phyloP scores from a whole-genome alignment of 495 filamentous ascomycete species.

The Lepidopterella palustris region DNA sequence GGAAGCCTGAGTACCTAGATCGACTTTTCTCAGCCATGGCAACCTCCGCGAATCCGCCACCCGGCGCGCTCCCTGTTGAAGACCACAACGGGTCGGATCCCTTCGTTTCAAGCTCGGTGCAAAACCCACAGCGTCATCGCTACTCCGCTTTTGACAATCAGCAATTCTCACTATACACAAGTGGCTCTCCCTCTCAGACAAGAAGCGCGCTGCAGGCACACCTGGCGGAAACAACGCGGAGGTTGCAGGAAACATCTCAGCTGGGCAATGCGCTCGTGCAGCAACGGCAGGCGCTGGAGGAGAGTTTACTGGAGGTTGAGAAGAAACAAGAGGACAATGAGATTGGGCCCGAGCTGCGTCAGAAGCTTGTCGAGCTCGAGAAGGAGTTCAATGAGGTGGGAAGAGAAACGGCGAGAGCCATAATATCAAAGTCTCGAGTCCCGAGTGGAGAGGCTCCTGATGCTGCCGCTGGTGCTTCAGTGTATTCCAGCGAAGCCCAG shows the following conservation, averaged over 20 bases:
- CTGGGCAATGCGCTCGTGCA: conserved; percentile 78
- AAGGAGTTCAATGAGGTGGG: conserved; percentile 94
- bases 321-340: conserved; percentile 69
- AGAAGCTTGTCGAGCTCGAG: conserved; percentile 80
- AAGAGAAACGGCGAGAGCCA: conserved; percentile 78
- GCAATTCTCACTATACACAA: conserved; percentile 67
- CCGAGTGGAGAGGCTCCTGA: conserved; percentile 41
- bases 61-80: conserved; percentile 30
- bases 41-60: conserved; percentile 31
- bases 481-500: conserved; percentile 77
- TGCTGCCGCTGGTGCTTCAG: conserved; percentile 57
- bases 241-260: conserved; percentile 84
- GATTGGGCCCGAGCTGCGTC: conserved; percentile 74
- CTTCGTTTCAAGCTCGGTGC: conserved; percentile 30
- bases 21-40: conserved; percentile 28
- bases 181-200: conserved; percentile 74
- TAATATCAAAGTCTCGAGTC: conserved; percentile 76
- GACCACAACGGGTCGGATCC: conserved; percentile 29
- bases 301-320: conserved; percentile 77
- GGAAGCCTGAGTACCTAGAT: conserved; percentile 8
- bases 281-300: conserved; percentile 73
- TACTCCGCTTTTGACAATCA: conserved; percentile 74
- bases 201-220: conserved; percentile 87
- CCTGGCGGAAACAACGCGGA: conserved; percentile 79
- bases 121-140: conserved; percentile 52